Conservation (phyloP, 768 basidiomycete species). For the Leccinum olivaceopallidum region DNA sequence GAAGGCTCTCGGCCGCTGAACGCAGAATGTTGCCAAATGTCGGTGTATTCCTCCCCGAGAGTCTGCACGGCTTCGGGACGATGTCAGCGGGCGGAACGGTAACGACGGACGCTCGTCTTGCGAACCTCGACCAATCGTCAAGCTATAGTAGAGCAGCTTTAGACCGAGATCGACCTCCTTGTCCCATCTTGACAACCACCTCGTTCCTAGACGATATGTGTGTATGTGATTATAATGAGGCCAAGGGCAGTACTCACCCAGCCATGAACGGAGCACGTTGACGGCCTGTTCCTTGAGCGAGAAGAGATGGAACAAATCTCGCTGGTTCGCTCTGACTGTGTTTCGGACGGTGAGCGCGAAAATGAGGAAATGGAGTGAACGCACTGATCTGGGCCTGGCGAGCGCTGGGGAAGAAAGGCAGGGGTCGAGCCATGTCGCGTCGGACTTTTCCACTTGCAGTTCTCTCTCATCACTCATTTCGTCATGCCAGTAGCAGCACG, state of each 20-base stretch:
- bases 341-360: slow-evolving; percentile 12
- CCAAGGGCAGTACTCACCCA: slow-evolving; percentile 50
- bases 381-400: slow-evolving; percentile 87
- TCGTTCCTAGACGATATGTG: slow-evolving; percentile 55
- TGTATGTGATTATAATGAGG: not conserved
- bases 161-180: slow-evolving; percentile 73
- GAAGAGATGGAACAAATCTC: slow-evolving; percentile 77
- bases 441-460: slow-evolving; percentile 7
- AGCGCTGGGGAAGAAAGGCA: slow-evolving; percentile 65
- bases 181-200: slow-evolving; percentile 79
- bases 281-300: slow-evolving; percentile 76
- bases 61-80: slow-evolving; percentile 65
- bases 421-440: slow-evolving; percentile 20
- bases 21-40: slow-evolving; percentile 71
- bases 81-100: slow-evolving; percentile 10
- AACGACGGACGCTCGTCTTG: not conserved
- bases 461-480: slow-evolving; percentile 2
- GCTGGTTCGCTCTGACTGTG: slow-evolving; percentile 80
- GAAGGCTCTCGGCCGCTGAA: slow-evolving; percentile 44
- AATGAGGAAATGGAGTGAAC: slow-evolving; percentile 29
- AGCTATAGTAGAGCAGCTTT: slow-evolving; percentile 69
- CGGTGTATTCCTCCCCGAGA: slow-evolving; percentile 90
- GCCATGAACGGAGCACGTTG: slow-evolving; percentile 70
- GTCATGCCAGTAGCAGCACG: slow-evolving; percentile 32
- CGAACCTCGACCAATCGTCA: slow-evolving; percentile 75